Percentiles rank a stretch among this genome's conserved stretches.
Evolutionary conservation across 1,284 basidiomycete genomes (phyloP).

Genomic region (Microbotryum violaceum): DNA sequence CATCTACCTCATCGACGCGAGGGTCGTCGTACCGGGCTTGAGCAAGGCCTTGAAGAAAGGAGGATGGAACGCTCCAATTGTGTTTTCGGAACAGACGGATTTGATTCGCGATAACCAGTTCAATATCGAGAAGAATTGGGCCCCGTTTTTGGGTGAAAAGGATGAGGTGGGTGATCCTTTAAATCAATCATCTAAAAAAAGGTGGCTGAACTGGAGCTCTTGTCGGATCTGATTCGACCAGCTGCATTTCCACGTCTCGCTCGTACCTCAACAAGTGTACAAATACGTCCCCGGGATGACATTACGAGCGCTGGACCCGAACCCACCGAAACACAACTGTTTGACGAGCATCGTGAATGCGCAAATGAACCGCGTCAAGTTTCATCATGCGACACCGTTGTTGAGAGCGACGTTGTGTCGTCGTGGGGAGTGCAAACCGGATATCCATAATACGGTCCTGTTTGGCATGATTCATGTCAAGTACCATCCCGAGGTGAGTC

Average conservation of each 20-base stretch:
- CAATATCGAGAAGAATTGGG: conserved; percentile 28
- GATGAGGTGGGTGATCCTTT: conserved; percentile 16
- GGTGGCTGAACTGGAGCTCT: no score
- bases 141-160: conserved; percentile 10
- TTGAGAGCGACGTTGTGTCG: conserved; percentile 21
- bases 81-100: conserved; percentile 22
- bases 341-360: conserved; percentile 18
- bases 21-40: conserved; percentile 20
- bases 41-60: conserved; percentile 15
- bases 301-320: conserved; percentile 18
- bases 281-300: conserved; percentile 20
- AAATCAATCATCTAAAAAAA: no score
- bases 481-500: conserved; percentile 20
- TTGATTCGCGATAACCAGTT: conserved; percentile 18
- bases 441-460: conserved; percentile 25
- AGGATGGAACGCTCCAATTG: conserved; percentile 19
- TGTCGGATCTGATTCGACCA: not conserved
- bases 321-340: conserved; percentile 24
- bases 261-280: conserved; percentile 27
- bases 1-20: conserved; percentile 21
- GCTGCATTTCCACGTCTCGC: conserved; percentile 28
- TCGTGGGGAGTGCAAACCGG: conserved; percentile 25
- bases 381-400: conserved; percentile 28
- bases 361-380: conserved; percentile 25
- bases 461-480: conserved; percentile 28